Conservation (phyloP, 371 early-diverging fungal genomes). For the Chytridiales sp. region DNA sequence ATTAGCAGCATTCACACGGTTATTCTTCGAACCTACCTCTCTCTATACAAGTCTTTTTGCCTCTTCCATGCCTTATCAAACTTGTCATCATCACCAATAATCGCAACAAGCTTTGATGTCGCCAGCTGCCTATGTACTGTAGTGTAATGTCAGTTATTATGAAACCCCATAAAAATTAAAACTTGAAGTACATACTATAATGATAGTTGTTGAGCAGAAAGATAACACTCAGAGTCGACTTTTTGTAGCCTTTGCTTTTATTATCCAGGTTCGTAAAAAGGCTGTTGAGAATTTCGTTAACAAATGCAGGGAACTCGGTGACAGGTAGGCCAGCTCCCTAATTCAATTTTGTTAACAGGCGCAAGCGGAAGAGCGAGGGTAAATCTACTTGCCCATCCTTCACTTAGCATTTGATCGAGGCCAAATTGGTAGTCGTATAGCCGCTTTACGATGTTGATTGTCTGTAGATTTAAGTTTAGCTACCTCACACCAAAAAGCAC, state of each 20-base stretch:
- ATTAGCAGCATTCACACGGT: too few relatives aligned
- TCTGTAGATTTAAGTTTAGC: slow-evolving; percentile 52
- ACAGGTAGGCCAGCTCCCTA: slow-evolving; percentile 27
- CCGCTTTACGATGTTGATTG: slow-evolving; percentile 58
- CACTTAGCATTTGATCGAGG: slow-evolving; percentile 36
- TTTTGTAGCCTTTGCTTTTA: slow-evolving; percentile 74
- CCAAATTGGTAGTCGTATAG: slow-evolving; percentile 40
- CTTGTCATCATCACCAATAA: slow-evolving; percentile 50
- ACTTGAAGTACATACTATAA: slow-evolving; percentile 37
- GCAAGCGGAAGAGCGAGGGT: slow-evolving; percentile 29
- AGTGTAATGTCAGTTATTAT: slow-evolving; percentile 8
- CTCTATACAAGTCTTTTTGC: slow-evolving; percentile 34
- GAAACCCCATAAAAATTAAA: not conserved
- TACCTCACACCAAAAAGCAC: not conserved
- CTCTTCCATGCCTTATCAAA: slow-evolving; percentile 53
- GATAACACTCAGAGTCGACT: slow-evolving; percentile 65
- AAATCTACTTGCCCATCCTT: slow-evolving; percentile 22
- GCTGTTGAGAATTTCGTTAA: slow-evolving; percentile 47
- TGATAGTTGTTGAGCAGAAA: slow-evolving; percentile 84
- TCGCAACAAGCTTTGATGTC: too few relatives aligned
- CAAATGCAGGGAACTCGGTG: slow-evolving; percentile 26
- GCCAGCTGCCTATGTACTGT: too few relatives aligned
- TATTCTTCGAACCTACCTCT: slow-evolving; percentile 24
- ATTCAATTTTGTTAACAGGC: slow-evolving; percentile 21
- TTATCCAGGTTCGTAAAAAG: slow-evolving; percentile 61